Base-by-base conservation (phyloP, 495 filamentous ascomycete species). In the Xylaria scruposa region DNA sequence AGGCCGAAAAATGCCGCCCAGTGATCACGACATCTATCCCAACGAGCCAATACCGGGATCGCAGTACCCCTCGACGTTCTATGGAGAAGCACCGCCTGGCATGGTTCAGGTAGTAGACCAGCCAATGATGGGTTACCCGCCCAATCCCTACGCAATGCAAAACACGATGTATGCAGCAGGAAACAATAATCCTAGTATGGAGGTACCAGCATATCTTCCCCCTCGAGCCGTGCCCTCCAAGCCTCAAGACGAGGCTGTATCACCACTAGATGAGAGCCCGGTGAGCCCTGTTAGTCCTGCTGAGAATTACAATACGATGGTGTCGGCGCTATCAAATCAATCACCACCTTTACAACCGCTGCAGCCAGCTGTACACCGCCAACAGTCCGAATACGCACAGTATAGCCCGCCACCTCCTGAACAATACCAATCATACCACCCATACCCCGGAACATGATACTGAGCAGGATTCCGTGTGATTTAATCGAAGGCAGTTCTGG, bases 301-400 rank as follows among this genome's bases (percentile, higher is more conserved):
- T 46, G 76, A 78, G 4, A 73, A 72, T 46, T 72, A 79, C 47
- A 73, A 73, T 15, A 70, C 74, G n/a, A 73, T 72, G 31, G 74
- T 78, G 40, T 78, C 77, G 1, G 77, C 75, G 63, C 75, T 79
- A 38, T 77, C 77, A 24, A 77, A 79, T 31, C 72, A 70, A 19
- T 76, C 77, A 47, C 77, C 77, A 31, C 77, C 75, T 36, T 71
- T 76, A 19, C 70, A 67, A 19, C 64, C 70, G 13, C 77, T 75
- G 31, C 62, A 54, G 40, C 62, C 70, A 17, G 70, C 70, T 5
- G 42, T 71, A 9, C 51, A 64, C 31, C 70, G 26, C n/a, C 61
- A 58, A 4, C 77, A 77, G 47, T 74, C 75, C 31, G 74, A 74
- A 26, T 79, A 79, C 38, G 75, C 75, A 1, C 75, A 76, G 47